Conservation (phyloP, 2,329 filamentous ascomycete genomes). For the Trichoderma simmonsii region DNA sequence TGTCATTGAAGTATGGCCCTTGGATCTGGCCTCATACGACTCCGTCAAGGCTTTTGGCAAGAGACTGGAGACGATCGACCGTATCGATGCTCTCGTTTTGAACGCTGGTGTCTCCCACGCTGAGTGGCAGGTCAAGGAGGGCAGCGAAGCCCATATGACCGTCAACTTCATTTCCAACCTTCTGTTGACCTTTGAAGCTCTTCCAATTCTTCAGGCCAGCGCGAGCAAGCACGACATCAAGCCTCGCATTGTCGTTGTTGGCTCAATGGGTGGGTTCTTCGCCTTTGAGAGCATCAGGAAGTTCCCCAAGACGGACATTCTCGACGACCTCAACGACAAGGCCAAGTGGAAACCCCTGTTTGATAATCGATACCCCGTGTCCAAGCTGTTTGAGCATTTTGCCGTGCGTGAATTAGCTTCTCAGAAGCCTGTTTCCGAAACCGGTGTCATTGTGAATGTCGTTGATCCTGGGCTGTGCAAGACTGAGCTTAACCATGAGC, state of each 20-base stretch:
- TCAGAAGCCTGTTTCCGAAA: conserved; percentile 25
- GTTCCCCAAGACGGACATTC: not conserved
- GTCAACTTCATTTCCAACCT: conserved; percentile 48
- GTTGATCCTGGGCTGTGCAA: conserved; percentile 32
- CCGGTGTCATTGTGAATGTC: conserved; percentile 32
- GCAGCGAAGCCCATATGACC: conserved; percentile 41
- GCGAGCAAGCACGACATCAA: conserved; percentile 32
- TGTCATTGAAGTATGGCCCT: conserved; percentile 41
- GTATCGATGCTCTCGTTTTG: conserved; percentile 42
- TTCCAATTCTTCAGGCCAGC: conserved; percentile 41
- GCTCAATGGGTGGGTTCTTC: not conserved
- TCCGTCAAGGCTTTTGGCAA: conserved; percentile 37
- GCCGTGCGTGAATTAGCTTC: conserved; percentile 28
- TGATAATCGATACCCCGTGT: conserved; percentile 24
- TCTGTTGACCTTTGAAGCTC: conserved; percentile 41
- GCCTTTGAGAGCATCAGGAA: not conserved
- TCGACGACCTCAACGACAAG: conserved; percentile 2
- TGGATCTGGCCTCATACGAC: conserved; percentile 42
- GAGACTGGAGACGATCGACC: conserved; percentile 29
- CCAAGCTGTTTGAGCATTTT: conserved; percentile 30
- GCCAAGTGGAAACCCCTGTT: conserved; percentile 2
- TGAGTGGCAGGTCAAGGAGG: conserved; percentile 31
- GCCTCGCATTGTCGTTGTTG: conserved; percentile 38
- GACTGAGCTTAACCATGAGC: conserved; percentile 20
- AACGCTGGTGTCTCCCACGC: conserved; percentile 35